Evolutionary conservation across 768 basidiomycete genomes (phyloP).

Genomic region (Tylopilus vinaceipallidus): DNA sequence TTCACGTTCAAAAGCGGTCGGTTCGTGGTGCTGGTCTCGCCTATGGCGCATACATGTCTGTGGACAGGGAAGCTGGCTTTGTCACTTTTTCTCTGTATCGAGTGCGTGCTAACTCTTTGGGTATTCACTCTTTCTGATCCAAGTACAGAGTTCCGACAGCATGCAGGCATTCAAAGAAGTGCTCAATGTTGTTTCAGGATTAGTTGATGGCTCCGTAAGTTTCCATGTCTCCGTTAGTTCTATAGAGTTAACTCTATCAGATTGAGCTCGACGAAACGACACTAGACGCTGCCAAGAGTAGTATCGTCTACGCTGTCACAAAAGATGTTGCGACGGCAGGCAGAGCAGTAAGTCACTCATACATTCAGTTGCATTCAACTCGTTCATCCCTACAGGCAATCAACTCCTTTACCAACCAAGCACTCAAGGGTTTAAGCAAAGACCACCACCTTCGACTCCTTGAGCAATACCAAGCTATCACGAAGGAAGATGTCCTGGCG

Average conservation of each 20-base stretch:
- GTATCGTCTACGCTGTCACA: conserved; percentile 82
- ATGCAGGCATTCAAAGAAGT: conserved; percentile 81
- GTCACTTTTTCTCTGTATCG: conserved; percentile 78
- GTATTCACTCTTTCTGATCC: too few species aligned
- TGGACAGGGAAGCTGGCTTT: conserved; percentile 78
- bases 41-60: conserved; percentile 78
- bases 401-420: conserved; percentile 87
- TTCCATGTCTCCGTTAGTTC: neutral
- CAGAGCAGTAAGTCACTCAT: conserved; percentile 65
- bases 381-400: conserved; percentile 50
- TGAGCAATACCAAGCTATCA: conserved; percentile 75
- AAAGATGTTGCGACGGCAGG: conserved; percentile 79
- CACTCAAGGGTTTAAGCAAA: conserved; percentile 78
- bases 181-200: conserved; percentile 67
- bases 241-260: conserved; percentile 38
- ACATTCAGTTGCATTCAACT: neutral
- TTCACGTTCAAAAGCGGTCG: conserved; percentile 53
- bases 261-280: conserved; percentile 76
- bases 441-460: conserved; percentile 75
- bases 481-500: conserved; percentile 70
- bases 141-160: conserved; percentile 72
- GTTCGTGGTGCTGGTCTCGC: conserved; percentile 95
- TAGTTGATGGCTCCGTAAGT: conserved; percentile 80
- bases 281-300: conserved; percentile 89
- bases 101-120: conserved; percentile 45